Percentiles rank a stretch among this genome's conserved stretches.
Conservation (phyloP, 306 rosid species). For the Cucurbita maxima region DNA sequence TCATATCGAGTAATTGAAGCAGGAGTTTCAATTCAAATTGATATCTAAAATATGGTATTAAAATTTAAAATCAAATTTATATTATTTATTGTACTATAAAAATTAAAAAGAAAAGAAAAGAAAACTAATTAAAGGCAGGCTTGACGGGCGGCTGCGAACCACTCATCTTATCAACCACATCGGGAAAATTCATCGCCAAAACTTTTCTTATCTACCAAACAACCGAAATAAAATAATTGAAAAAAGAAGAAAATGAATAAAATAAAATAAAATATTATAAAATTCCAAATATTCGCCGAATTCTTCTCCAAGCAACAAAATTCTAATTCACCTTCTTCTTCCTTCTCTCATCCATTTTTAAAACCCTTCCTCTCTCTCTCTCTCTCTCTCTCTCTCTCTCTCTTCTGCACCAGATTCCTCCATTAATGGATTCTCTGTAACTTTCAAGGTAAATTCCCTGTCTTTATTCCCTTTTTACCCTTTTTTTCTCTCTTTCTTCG, state of each 20-base stretch:
- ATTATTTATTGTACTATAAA: no score
- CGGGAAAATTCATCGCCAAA: background rate
- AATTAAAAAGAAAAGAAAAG: background rate
- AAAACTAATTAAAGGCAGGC: background rate
- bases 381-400: background rate
- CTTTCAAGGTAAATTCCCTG: background rate
- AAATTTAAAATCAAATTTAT: no score
- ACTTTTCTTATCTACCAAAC: background rate
- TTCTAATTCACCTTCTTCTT: background rate
- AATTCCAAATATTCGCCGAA: background rate
- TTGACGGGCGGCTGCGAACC: background rate
- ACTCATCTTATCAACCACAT: background rate
- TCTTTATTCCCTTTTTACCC: background rate
- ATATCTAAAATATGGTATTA: no score
- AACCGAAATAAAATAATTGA: background rate
- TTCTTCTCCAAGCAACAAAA: background rate
- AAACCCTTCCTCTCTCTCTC: background rate
- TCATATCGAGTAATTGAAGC: no score
- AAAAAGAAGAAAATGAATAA: background rate
- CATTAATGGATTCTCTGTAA: background rate
- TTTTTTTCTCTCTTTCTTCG: background rate
- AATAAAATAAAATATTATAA: background rate
- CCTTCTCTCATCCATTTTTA: background rate
- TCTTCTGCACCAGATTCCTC: background rate
- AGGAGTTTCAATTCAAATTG: no score